phyloP scores from a whole-genome alignment of 768 basidiomycete species.

The Collybiopsis luxurians region DNA sequence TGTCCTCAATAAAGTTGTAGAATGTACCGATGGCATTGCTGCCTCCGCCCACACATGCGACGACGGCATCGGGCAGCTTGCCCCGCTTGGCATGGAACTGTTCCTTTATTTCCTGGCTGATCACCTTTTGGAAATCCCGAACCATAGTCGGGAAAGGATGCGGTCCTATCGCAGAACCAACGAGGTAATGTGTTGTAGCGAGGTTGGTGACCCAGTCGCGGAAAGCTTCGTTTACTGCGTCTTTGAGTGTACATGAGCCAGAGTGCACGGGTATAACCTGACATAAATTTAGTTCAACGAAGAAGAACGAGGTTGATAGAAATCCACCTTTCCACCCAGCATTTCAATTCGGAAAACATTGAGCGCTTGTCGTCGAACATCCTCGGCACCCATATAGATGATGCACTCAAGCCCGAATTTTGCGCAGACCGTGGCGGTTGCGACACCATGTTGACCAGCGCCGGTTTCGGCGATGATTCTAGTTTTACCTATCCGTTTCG shows the following conservation, averaged over 20 bases:
- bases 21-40: conserved; percentile 98
- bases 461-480: conserved; percentile 99
- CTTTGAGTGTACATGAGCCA: conserved; percentile 93
- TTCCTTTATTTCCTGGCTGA: conserved; percentile 90
- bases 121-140: conserved; percentile 95
- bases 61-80: conserved; percentile 90
- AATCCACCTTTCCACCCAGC: conserved; percentile 82
- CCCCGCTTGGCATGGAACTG: conserved; percentile 72
- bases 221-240: conserved; percentile 98
- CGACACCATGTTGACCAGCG: conserved; percentile 98
- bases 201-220: conserved; percentile 99
- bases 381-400: conserved; percentile 98
- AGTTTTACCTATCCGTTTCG: conserved; percentile 90
- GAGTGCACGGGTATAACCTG: conserved; percentile 93
- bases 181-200: conserved; percentile 90
- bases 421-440: conserved; percentile 97
- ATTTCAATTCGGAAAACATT: conserved; percentile 99
- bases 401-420: conserved; percentile 94
- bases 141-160: conserved; percentile 99
- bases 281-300: neutral
- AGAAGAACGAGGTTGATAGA: neutral
- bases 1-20: conserved; percentile 93
- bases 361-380: conserved; percentile 91
- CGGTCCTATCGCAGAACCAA: conserved; percentile 96
- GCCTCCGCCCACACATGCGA: conserved; percentile 97